These are phyloP conservation scores for Colletotrichum sp. DNA, from an alignment of 2,329 filamentous ascomycete genomes.

Conservation along the genomic window DNA sequence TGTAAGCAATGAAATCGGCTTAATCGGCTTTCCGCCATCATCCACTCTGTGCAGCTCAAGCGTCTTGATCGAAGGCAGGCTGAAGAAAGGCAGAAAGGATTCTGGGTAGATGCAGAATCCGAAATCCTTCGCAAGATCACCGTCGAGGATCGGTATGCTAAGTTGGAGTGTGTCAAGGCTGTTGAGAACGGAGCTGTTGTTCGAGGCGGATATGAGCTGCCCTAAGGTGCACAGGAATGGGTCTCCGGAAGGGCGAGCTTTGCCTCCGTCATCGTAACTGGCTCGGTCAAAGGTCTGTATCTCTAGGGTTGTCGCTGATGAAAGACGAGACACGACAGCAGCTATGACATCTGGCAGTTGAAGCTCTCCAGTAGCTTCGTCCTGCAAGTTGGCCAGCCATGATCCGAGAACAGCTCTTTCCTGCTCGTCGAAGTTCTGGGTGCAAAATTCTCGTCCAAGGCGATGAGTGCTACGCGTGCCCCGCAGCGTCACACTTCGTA, in stretches of 20 bases:
- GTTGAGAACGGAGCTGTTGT: background rate
- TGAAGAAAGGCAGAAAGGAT: background rate
- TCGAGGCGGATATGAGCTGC: background rate
- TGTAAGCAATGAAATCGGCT: background rate
- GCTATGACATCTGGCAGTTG: background rate
- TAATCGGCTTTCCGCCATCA: background rate
- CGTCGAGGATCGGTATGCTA: background rate
- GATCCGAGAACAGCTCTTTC: background rate
- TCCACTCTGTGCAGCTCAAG: background rate
- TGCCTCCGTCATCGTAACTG: background rate
- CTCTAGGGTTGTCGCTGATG: background rate
- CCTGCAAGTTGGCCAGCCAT: background rate
- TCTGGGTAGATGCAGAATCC: background rate
- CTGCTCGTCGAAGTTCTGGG: background rate
- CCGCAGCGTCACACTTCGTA: background rate
- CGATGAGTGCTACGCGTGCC: accelerated
- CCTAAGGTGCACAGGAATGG: background rate
- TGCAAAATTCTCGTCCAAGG: background rate
- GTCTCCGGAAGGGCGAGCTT: background rate
- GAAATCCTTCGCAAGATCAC: background rate
- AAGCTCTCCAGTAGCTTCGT: background rate
- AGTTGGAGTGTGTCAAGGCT: background rate
- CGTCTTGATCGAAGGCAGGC: background rate
- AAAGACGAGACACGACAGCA: background rate
- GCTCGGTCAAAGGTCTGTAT: background rate